Evolutionary conservation across 352 stramenopile species (phyloP).

Genomic region (Salisapilia sapeloensis): DNA sequence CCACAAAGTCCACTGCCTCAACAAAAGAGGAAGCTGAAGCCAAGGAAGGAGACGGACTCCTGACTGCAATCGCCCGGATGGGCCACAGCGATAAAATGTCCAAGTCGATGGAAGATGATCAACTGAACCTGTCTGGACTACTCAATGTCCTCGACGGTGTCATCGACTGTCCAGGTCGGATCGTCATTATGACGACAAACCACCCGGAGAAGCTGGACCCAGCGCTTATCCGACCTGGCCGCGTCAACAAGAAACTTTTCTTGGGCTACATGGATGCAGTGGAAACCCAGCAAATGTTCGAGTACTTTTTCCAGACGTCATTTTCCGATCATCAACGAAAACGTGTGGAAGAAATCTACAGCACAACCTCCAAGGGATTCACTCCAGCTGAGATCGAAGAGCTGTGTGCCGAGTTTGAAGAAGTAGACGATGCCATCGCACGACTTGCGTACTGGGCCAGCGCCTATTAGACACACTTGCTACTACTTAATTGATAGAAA

Average conservation of each 20-base stretch:
- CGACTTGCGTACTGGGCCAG: no score
- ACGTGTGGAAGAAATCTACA: slow-evolving; percentile 4
- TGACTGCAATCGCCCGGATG: no score
- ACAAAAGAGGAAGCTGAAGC: neutral
- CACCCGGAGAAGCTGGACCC: slow-evolving; percentile 87
- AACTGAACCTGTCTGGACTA: slow-evolving; percentile 71
- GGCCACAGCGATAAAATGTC: slow-evolving; percentile 5
- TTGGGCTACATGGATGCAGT: slow-evolving; percentile 34
- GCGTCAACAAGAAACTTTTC: slow-evolving; percentile 79
- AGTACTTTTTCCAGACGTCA: slow-evolving; percentile 37
- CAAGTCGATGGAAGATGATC: slow-evolving; percentile 19
- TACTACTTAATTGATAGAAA: no score
- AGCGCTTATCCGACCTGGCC: slow-evolving; percentile 78
- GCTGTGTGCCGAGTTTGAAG: slow-evolving; percentile 27
- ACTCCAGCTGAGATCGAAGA: slow-evolving; percentile 36
- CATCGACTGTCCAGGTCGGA: slow-evolving; percentile 75
- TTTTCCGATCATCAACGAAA: slow-evolving; percentile 9
- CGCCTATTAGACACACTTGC: no score
- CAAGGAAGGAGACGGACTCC: slow-evolving; percentile 8
- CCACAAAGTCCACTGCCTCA: slow-evolving; percentile 1
- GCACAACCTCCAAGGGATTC: slow-evolving; percentile 2
- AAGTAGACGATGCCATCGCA: slow-evolving; percentile 8
- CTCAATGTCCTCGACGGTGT: slow-evolving; percentile 86
- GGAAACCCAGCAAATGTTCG: slow-evolving; percentile 39
- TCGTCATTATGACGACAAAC: slow-evolving; percentile 90